phyloP scores from a whole-genome alignment of 2,329 filamentous ascomycete genomes.

The Colletotrichum kahawae region DNA sequence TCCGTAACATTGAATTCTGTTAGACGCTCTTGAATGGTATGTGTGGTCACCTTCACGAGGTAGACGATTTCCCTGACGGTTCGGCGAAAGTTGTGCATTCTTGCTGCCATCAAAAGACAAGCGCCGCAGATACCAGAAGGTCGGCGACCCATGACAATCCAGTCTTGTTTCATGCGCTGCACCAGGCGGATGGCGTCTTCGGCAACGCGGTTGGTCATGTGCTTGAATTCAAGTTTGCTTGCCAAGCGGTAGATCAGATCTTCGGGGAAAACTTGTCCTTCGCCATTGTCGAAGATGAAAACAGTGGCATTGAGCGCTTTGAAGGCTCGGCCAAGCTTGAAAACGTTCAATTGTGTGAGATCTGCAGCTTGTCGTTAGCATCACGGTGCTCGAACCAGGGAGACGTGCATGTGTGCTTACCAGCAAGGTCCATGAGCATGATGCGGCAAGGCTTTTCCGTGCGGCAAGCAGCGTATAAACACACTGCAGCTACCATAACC shows the following conservation, averaged over 20 bases:
- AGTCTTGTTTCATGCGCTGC: slow-evolving; percentile 92
- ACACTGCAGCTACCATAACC: slow-evolving; percentile 86
- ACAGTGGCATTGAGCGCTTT: slow-evolving; percentile 66
- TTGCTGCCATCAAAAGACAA: slow-evolving; percentile 90
- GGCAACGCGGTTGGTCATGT: slow-evolving; percentile 81
- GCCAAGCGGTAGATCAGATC: slow-evolving; percentile 92
- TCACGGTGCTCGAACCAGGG: background rate
- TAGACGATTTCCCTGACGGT: slow-evolving; percentile 96
- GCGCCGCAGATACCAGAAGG: slow-evolving; percentile 95
- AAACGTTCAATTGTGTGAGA: slow-evolving; percentile 83
- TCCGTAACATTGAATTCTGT: slow-evolving; percentile 91
- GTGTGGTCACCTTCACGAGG: slow-evolving; percentile 93
- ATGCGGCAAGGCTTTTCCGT: slow-evolving; percentile 79
- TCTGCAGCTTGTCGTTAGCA: slow-evolving; percentile 49
- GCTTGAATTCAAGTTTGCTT: slow-evolving; percentile 87
- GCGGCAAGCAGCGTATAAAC: slow-evolving; percentile 87
- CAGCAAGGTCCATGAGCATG: slow-evolving; percentile 92
- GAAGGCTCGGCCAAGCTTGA: slow-evolving; percentile 88
- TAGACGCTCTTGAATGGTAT: slow-evolving; percentile 89
- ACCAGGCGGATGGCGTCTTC: slow-evolving; percentile 87
- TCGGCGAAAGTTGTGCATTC: slow-evolving; percentile 97
- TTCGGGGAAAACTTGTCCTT: slow-evolving; percentile 80
- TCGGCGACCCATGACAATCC: slow-evolving; percentile 94
- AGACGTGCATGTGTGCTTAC: background rate
- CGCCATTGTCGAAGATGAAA: slow-evolving; percentile 34